Base-by-base conservation (phyloP, 2,329 filamentous ascomycete genomes). In the Fusarium udum region DNA sequence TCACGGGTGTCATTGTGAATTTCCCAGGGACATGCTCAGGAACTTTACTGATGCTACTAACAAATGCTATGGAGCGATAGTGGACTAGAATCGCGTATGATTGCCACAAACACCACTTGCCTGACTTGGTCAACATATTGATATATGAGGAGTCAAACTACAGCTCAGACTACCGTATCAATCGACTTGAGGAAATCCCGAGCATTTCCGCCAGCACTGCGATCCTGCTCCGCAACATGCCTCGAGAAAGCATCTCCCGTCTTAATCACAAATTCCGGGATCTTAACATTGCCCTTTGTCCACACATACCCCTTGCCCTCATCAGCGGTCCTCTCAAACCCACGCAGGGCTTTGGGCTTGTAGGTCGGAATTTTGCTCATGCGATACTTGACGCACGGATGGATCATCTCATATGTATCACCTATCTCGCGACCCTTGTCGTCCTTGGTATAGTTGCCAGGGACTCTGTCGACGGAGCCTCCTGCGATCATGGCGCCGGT, bases 231-330 rank as follows among this genome's bases (percentile, higher is more conserved):
- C 26, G 73, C 70, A 56, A 75, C 42, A 31, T 68, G 52, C 46
- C 73, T 64, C 48, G 73, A 65, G 51, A 75, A 75, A 13, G 49
- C 48, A 45, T 75, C 73, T 18, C 69, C 69, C 8, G 75, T 51
- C 71, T 69, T 75, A 46, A 77, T 69, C 42, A 71, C 60, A 64
- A 71, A 77, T 51, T 77, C 75, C 1, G 75, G 75, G 24, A 77
- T 64, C 31, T 55, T 46, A 13, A 76, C 28, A 22, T 40, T 49
- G 3, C 63, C 69, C 59, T 71, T 74, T 58, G 59, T 72, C 73
- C 75, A 74, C 28, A 71, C 48, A 52, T 61, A 74, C 20, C 62
- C 57, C 36, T 66, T 69, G 26, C 59, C 56, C 6, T 63, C 64
- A 26, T 69, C 24, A 37, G 60, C 4, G n/a, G 40, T 24, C 18